Evolutionary conservation across 2,329 filamentous ascomycete genomes (phyloP).

Genomic region (Botrytis fragariae): DNA sequence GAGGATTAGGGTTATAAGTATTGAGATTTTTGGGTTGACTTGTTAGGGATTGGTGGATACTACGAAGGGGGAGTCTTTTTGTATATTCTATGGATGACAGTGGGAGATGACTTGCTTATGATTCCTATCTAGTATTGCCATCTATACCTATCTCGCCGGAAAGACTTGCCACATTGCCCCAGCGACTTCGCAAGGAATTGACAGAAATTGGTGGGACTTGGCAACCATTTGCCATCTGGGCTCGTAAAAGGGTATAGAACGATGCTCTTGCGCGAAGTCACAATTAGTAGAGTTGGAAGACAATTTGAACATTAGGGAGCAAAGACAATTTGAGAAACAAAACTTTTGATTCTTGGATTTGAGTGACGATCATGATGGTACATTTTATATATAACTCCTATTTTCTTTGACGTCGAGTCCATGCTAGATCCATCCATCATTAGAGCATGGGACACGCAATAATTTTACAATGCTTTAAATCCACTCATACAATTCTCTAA

Average conservation of each 20-base stretch:
- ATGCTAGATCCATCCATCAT: neutral
- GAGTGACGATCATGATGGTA: slow-evolving; percentile 10
- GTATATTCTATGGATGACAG: neutral
- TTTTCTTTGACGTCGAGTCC: neutral
- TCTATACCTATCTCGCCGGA: neutral
- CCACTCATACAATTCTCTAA: neutral
- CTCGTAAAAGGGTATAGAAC: neutral
- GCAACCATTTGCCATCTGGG: neutral
- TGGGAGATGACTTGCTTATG: neutral
- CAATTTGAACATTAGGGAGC: neutral
- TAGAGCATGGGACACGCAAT: neutral
- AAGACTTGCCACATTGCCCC: neutral
- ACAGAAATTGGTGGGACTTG: neutral
- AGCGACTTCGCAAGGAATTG: neutral
- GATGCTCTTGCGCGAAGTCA: neutral
- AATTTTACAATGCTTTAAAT: slow-evolving; percentile 6
- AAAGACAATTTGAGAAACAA: neutral
- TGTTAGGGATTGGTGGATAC: neutral
- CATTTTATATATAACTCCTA: neutral
- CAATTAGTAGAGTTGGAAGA: neutral
- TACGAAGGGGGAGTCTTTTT: neutral
- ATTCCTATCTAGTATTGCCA: neutral
- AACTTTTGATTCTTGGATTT: neutral
- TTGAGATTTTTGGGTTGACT: neutral
- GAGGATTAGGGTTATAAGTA: neutral